Conservation (phyloP, 768 basidiomycete genomes). For the Agrocybe chaxingu region DNA sequence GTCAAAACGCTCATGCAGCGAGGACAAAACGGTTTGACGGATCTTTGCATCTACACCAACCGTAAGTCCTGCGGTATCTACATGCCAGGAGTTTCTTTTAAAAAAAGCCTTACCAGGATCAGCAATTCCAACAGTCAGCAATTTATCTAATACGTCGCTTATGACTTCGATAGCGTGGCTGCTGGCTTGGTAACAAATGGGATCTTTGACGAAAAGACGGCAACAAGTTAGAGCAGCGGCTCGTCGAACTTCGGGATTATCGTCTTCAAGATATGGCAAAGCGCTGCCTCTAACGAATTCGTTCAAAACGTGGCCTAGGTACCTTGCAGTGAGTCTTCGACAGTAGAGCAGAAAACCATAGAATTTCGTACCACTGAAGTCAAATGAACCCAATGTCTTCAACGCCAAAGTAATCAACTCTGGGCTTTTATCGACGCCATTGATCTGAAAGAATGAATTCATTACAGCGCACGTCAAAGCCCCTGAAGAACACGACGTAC, state of each 20-base stretch:
- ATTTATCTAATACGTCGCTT: constrained; percentile 95
- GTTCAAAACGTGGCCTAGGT: constrained; percentile 83
- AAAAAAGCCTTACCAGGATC: constrained; percentile 70
- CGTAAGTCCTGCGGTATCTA: constrained; percentile 1
- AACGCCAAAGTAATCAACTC: constrained; percentile 81
- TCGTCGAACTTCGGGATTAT: constrained; percentile 80
- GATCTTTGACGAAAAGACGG: constrained; percentile 87
- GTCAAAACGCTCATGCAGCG: constrained; percentile 91
- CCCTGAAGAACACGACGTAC: constrained; percentile 17
- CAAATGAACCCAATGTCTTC: constrained; percentile 84
- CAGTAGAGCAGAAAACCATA: not conserved
- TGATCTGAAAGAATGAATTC: constrained; percentile 25
- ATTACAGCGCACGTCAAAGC: not conserved
- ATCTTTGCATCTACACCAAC: constrained; percentile 66
- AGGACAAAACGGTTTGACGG: constrained; percentile 79
- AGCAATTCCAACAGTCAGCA: constrained; percentile 91
- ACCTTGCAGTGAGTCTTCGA: not conserved
- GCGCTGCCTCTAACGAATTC: constrained; percentile 94
- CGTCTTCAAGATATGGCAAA: constrained; percentile 91
- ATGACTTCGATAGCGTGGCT: constrained; percentile 96
- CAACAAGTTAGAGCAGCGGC: constrained; percentile 93
- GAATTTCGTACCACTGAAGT: constrained; percentile 74
- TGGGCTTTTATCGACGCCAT: constrained; percentile 56
- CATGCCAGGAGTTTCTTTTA: not conserved
- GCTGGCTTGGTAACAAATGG: constrained; percentile 94